Percentiles rank a stretch among this genome's conserved stretches.
phyloP scores from a whole-genome alignment of 2,329 filamentous ascomycete genomes.

The Ceratocystis cubensis region DNA sequence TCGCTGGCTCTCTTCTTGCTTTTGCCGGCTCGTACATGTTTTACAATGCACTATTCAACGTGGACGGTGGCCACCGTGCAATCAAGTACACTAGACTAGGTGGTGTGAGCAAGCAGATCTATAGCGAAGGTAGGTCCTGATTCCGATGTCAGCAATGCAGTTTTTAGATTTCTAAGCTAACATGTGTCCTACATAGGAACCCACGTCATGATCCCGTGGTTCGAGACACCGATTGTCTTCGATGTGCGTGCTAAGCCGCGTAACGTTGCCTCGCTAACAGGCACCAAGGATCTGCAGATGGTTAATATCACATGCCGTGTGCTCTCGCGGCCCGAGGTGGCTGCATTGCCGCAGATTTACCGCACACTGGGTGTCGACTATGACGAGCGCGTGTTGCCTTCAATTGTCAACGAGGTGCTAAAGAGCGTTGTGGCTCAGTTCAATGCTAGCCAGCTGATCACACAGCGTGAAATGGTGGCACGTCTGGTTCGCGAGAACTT shows the following conservation, averaged over 20 bases:
- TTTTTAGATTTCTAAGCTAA: constrained; percentile 20
- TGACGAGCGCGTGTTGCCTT: constrained; percentile 90
- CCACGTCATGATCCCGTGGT: constrained; percentile 88
- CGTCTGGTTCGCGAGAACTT: constrained; percentile 86
- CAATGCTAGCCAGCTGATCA: constrained; percentile 96
- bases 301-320: constrained; percentile 99
- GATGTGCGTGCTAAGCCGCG: constrained; percentile 96
- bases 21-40: constrained; percentile 39
- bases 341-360: constrained; percentile 91
- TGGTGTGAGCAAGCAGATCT: constrained; percentile 94
- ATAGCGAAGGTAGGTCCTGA: constrained; percentile 60
- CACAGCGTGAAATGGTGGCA: constrained; percentile 94
- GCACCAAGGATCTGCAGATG: constrained; percentile 99
- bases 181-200: constrained; percentile 48
- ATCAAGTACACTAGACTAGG: constrained; percentile 94
- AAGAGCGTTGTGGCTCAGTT: constrained; percentile 99
- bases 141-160: neutral
- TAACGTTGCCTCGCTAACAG: constrained; percentile 91
- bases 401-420: constrained; percentile 95
- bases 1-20: constrained; percentile 34
- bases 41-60: constrained; percentile 57
- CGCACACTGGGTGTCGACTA: constrained; percentile 90
- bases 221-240: constrained; percentile 93
- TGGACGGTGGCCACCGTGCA: constrained; percentile 95
- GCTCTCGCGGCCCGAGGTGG: constrained; percentile 76